A percentile compares a stretch with the other conserved stretches of the same genome.
These are phyloP conservation scores for Zoysia pacifica DNA, from an alignment of 176 grass and related monocot genomes.

Conservation along the genomic window DNA sequence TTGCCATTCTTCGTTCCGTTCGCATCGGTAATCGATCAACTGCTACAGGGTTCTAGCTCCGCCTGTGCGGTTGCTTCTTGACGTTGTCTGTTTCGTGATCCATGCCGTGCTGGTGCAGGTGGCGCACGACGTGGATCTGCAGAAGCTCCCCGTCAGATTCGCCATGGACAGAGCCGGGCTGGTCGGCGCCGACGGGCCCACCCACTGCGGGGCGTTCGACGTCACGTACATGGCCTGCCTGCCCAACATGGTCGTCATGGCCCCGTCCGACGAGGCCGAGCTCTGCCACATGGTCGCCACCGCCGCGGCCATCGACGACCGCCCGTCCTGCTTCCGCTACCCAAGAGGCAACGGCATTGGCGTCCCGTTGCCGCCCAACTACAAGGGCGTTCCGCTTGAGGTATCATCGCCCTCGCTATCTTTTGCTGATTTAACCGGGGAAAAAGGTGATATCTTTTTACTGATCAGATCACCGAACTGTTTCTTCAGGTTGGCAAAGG, in stretches of 20 bases:
- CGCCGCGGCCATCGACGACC: conserved; percentile 84
- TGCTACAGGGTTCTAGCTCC: not conserved
- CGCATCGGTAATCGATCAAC: not conserved
- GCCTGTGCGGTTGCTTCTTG: not conserved
- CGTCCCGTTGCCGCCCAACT: conserved; percentile 64
- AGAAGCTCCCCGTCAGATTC: conserved; percentile 91
- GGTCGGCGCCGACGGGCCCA: conserved; percentile 90
- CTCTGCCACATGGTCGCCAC: conserved; percentile 97
- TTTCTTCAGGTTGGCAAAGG: conserved; percentile 71
- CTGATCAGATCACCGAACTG: not conserved
- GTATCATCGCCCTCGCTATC: conserved; percentile 25
- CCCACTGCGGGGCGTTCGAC: conserved; percentile 90
- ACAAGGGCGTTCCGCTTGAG: conserved; percentile 87
- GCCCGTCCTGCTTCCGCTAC: conserved; percentile 87
- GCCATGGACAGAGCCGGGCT: conserved; percentile 95
- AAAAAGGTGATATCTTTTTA: not conserved
- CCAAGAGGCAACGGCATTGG: conserved; percentile 91
- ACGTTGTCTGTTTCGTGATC: not conserved
- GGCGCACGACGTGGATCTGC: conserved; percentile 90
- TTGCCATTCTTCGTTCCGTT: not conserved
- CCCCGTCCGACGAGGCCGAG: conserved; percentile 91
- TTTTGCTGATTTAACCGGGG: not conserved
- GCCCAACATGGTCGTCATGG: conserved; percentile 98
- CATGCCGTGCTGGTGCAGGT: conserved; percentile 41
- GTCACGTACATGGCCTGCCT: conserved; percentile 97